Conservation (phyloP, 192 early-diverging fungal species). For the Backusella luteola region DNA sequence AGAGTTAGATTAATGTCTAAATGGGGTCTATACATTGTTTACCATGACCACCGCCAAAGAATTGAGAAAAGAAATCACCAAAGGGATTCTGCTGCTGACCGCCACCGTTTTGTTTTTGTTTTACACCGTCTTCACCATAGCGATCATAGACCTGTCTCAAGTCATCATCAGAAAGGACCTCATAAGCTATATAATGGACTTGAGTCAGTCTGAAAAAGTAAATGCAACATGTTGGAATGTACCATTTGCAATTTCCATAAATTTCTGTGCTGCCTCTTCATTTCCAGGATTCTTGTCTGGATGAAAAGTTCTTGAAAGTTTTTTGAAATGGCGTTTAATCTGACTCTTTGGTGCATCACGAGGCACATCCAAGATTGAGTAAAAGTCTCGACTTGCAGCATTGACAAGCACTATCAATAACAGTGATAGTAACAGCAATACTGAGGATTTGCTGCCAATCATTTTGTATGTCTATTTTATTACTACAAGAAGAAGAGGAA, state of each 20-base stretch:
- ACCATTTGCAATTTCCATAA: slow-evolving; percentile 21
- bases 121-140: slow-evolving; percentile 95
- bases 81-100: slow-evolving; percentile 86
- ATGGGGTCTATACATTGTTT: background rate
- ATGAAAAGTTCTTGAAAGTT: slow-evolving; percentile 83
- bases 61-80: slow-evolving; percentile 91
- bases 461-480: background rate
- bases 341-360: slow-evolving; percentile 74
- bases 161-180: slow-evolving; percentile 50
- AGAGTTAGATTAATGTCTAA: background rate
- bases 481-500: no score
- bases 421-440: background rate
- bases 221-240: background rate
- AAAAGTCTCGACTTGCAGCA: slow-evolving; percentile 24
- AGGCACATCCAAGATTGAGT: slow-evolving; percentile 71
- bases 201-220: no score
- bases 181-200: slow-evolving; percentile 67
- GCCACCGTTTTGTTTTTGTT: slow-evolving; percentile 56
- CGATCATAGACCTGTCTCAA: slow-evolving; percentile 79
- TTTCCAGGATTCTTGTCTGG: slow-evolving; percentile 88
- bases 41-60: slow-evolving; percentile 57
- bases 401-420: slow-evolving; percentile 7
- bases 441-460: background rate
- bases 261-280: slow-evolving; percentile 25
- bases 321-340: slow-evolving; percentile 94